Evolutionary conservation across 441 rosid genomes (phyloP).

Genomic region (Iberis amara): DNA sequence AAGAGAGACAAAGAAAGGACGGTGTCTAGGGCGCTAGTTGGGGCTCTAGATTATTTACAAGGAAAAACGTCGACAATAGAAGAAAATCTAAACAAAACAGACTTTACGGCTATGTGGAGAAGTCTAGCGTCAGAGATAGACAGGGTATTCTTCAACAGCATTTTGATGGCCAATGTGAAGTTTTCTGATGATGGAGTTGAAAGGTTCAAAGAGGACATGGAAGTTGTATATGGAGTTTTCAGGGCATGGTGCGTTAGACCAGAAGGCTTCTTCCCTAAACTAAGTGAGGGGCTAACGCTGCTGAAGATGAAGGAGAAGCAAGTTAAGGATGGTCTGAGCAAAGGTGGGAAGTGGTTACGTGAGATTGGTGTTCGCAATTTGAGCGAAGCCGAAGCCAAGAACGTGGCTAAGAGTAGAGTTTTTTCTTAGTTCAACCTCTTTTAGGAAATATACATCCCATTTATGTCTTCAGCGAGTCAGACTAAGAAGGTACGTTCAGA

Average conservation of each 20-base stretch:
- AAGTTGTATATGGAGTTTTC: conserved; percentile 64
- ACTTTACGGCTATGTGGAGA: conserved; percentile 70
- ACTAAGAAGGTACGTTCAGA: conserved; percentile 16
- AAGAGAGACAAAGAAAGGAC: conserved; percentile 60
- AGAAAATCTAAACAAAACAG: conserved; percentile 51
- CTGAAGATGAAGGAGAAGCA: conserved; percentile 55
- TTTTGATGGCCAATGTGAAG: conserved; percentile 56
- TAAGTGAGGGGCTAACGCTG: conserved; percentile 56
- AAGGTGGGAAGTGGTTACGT: conserved; percentile 48
- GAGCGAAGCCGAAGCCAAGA: conserved; percentile 50
- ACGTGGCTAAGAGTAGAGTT: conserved; percentile 51
- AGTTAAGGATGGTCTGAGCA: conserved; percentile 35
- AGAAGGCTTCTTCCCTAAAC: conserved; percentile 68
- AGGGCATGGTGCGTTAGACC: conserved; percentile 81
- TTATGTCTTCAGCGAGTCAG: not conserved
- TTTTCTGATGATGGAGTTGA: conserved; percentile 56
- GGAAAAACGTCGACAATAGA: conserved; percentile 54
- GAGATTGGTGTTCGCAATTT: conserved; percentile 57
- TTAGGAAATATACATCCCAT: conserved; percentile 11
- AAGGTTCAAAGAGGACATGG: conserved; percentile 55
- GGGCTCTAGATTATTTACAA: conserved; percentile 67
- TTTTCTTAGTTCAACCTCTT: conserved; percentile 24
- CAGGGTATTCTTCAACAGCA: conserved; percentile 43
- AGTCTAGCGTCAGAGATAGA: conserved; percentile 69
- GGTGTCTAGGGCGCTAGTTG: conserved; percentile 58